These are phyloP conservation scores for Lasiosphaeria ovina DNA, from an alignment of 495 filamentous ascomycete genomes.

Conservation along the genomic window DNA sequence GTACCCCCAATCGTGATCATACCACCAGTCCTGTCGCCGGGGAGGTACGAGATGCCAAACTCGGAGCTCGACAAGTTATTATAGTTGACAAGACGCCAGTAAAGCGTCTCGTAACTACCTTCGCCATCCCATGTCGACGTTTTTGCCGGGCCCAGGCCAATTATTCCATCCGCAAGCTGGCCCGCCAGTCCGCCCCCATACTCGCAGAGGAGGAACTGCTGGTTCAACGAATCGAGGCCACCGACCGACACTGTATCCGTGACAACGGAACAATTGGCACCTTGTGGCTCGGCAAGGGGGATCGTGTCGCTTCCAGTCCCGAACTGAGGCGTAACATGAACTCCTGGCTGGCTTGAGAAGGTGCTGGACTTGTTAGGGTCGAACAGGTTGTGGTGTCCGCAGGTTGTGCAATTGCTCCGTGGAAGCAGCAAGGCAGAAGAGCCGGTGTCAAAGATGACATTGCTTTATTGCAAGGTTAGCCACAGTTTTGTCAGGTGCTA, in stretches of 20 bases:
- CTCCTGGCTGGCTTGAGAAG: slow-evolving; percentile 14
- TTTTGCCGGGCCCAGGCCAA: slow-evolving; percentile 26
- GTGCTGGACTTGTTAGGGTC: slow-evolving; percentile 18
- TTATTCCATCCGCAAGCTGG: slow-evolving; percentile 33
- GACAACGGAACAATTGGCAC: slow-evolving; percentile 24
- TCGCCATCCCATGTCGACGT: slow-evolving; percentile 7
- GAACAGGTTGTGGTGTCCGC: slow-evolving; percentile 17
- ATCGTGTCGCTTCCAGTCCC: slow-evolving; percentile 22
- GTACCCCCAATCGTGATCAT: slow-evolving; percentile 36
- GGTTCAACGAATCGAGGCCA: slow-evolving; percentile 13
- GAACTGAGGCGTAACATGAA: slow-evolving; percentile 9
- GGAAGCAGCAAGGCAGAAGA: slow-evolving; percentile 23
- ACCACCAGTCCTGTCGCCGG: slow-evolving; percentile 18
- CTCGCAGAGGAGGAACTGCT: slow-evolving; percentile 25
- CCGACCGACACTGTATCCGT: slow-evolving; percentile 30
- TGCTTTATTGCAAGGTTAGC: slow-evolving; percentile 13
- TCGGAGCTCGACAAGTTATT: slow-evolving; percentile 19
- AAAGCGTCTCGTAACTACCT: slow-evolving; percentile 6
- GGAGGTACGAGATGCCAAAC: slow-evolving; percentile 24
- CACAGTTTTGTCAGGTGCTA: neutral
- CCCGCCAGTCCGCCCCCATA: slow-evolving; percentile 21
- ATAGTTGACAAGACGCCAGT: slow-evolving; percentile 16
- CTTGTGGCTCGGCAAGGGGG: slow-evolving; percentile 9
- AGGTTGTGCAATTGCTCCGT: slow-evolving; percentile 24
- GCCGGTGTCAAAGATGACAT: slow-evolving; percentile 30